phyloP scores from a whole-genome alignment of 148 eudicot genomes.

The Chenopodium suecicum region DNA sequence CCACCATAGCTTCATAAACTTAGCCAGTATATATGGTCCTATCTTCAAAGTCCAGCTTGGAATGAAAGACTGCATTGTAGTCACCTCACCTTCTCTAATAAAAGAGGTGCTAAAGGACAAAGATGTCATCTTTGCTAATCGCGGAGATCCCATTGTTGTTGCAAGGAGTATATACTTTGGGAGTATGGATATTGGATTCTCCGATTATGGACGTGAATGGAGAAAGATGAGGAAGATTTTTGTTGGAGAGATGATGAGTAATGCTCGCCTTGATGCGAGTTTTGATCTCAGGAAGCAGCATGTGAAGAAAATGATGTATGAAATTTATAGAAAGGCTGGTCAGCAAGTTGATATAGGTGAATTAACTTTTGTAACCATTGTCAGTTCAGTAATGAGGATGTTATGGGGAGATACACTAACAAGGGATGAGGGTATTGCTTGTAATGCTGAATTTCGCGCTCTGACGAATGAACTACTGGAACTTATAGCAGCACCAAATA shows the following conservation, averaged over 20 bases:
- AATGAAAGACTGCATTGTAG: constrained; percentile 32
- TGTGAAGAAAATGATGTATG: constrained; percentile 15
- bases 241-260: constrained; percentile 42
- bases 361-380: neutral
- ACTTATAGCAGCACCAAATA: constrained; percentile 33
- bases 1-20: constrained; percentile 27
- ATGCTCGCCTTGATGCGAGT: constrained; percentile 27
- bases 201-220: constrained; percentile 37
- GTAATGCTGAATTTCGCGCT: constrained; percentile 31
- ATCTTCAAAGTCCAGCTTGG: constrained; percentile 40
- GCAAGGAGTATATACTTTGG: constrained; percentile 16
- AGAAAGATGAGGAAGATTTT: constrained; percentile 38
- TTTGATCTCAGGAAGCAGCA: constrained; percentile 1
- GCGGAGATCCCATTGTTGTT: constrained; percentile 31
- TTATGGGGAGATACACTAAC: constrained; percentile 37
- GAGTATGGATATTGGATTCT: constrained; percentile 29
- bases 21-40: constrained; percentile 38
- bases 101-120: constrained; percentile 43
- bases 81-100: constrained; percentile 37
- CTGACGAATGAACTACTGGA: neutral
- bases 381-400: constrained; percentile 29
- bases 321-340: constrained; percentile 3
- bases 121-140: constrained; percentile 37
- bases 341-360: constrained; percentile 19
- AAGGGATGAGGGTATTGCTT: neutral